Conservation (phyloP, 2,329 filamentous ascomycete genomes). For the Aspergillus piperis region DNA sequence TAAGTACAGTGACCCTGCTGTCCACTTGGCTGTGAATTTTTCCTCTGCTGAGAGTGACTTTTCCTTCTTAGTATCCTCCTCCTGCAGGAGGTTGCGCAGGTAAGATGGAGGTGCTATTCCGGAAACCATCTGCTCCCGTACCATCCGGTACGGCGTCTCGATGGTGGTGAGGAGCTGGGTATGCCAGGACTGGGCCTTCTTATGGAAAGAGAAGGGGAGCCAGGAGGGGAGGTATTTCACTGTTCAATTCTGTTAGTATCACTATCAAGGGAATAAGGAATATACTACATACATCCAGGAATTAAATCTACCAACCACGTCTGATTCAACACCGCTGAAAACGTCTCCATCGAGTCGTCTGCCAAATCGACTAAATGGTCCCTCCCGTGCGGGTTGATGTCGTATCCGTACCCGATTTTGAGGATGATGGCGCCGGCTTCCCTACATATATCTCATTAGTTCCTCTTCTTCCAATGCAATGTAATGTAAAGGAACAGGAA, state of each 20-base stretch:
- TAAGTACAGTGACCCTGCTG: slow-evolving; percentile 42
- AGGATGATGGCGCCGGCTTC: slow-evolving; percentile 39
- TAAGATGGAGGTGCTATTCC: slow-evolving; percentile 39
- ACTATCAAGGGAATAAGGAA: not conserved
- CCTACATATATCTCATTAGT: slow-evolving; percentile 10
- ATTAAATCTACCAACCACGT: slow-evolving; percentile 50
- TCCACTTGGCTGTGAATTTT: slow-evolving; percentile 30
- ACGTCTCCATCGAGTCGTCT: slow-evolving; percentile 35
- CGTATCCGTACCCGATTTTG: not conserved
- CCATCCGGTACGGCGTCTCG: slow-evolving; percentile 48
- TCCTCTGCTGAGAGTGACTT: slow-evolving; percentile 28
- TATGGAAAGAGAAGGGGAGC: slow-evolving; percentile 52
- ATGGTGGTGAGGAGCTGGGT: slow-evolving; percentile 32
- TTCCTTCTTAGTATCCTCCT: slow-evolving; percentile 25
- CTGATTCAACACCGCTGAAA: slow-evolving; percentile 44
- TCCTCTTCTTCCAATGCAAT: too few relatives aligned
- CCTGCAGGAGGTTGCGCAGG: slow-evolving; percentile 39
- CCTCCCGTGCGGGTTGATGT: not conserved
- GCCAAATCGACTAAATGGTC: not conserved
- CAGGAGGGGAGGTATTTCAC: slow-evolving; percentile 44
- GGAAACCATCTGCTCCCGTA: slow-evolving; percentile 43
- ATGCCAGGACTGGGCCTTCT: slow-evolving; percentile 40
- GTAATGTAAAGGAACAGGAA: too few relatives aligned
- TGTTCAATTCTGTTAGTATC: not conserved
- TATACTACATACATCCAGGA: slow-evolving; percentile 29